These are phyloP conservation scores for Chimonanthus salicifolius DNA, from an alignment of 164 flowering plant species.

Conservation along the genomic window DNA sequence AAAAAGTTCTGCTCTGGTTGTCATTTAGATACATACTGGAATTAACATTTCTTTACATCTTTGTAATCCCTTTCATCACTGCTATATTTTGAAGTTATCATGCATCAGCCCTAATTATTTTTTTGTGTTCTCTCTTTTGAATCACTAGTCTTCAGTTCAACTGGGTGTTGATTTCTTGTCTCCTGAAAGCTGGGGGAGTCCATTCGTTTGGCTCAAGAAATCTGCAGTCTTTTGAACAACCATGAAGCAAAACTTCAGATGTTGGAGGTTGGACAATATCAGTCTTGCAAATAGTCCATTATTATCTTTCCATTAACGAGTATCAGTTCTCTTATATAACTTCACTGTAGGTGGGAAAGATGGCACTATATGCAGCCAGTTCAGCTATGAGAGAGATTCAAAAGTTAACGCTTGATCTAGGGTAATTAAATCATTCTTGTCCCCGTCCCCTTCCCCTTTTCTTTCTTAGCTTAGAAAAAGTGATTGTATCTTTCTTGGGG, in stretches of 20 bases:
- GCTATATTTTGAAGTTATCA: background rate
- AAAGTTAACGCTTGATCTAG: slow-evolving; percentile 86
- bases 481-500: too few relatives aligned
- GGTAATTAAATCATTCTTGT: slow-evolving; percentile 35
- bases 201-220: slow-evolving; percentile 61
- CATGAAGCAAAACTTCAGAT: slow-evolving; percentile 78
- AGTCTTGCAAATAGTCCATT: background rate
- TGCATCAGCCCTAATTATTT: background rate
- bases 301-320: background rate
- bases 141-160: slow-evolving; percentile 79
- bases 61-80: background rate
- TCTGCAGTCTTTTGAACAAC: slow-evolving; percentile 78
- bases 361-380: slow-evolving; percentile 90
- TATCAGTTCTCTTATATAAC: background rate
- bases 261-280: slow-evolving; percentile 54
- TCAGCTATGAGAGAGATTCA: slow-evolving; percentile 89
- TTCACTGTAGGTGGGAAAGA: slow-evolving; percentile 76
- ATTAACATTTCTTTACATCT: too few relatives aligned
- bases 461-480: background rate
- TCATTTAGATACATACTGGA: too few relatives aligned
- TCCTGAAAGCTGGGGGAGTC: slow-evolving; percentile 87
- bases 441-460: background rate
- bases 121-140: background rate
- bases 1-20: too few relatives aligned
- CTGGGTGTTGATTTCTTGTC: slow-evolving; percentile 82